These are phyloP conservation scores for Santalum album DNA, from an alignment of 164 flowering plant species.

Conservation along the genomic window DNA sequence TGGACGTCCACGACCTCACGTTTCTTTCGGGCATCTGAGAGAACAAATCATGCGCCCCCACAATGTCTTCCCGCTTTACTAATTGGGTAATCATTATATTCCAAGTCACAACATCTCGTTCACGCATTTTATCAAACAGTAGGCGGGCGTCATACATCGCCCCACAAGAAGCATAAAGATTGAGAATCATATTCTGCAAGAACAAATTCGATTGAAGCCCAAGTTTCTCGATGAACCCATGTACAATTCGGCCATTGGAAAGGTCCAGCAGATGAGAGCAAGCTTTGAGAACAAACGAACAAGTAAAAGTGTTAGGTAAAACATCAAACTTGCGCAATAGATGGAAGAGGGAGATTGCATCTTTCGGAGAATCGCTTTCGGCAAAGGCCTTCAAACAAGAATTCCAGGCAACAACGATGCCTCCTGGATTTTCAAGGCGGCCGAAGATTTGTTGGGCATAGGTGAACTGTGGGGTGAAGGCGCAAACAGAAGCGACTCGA, in stretches of 20 bases:
- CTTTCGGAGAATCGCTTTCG: conserved; percentile 35
- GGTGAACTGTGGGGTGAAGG: conserved; percentile 29
- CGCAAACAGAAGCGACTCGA: conserved; percentile 39
- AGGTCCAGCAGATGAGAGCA: conserved; percentile 30
- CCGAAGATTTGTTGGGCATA: conserved; percentile 39
- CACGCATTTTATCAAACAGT: conserved; percentile 49
- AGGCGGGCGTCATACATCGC: conserved; percentile 24
- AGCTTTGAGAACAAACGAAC: conserved; percentile 61
- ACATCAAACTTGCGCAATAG: conserved; percentile 24
- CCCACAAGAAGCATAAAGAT: conserved; percentile 49
- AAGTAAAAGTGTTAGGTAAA: conserved; percentile 40
- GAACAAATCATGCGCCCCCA: conserved; percentile 37
- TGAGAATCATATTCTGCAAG: conserved; percentile 39
- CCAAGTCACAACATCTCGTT: conserved; percentile 60
- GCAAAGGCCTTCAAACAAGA: conserved; percentile 42
- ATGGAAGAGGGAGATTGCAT: conserved; percentile 40
- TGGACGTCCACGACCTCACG: conserved; percentile 60
- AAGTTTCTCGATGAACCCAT: conserved; percentile 49
- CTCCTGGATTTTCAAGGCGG: conserved; percentile 16
- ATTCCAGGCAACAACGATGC: conserved; percentile 43
- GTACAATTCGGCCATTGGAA: conserved; percentile 38
- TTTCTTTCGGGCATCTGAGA: conserved; percentile 46
- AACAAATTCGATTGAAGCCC: conserved; percentile 49
- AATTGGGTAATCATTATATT: conserved; percentile 51
- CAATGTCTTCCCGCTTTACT: conserved; percentile 36